phyloP scores from a whole-genome alignment of 306 rosid species.

The Medicago truncatula region DNA sequence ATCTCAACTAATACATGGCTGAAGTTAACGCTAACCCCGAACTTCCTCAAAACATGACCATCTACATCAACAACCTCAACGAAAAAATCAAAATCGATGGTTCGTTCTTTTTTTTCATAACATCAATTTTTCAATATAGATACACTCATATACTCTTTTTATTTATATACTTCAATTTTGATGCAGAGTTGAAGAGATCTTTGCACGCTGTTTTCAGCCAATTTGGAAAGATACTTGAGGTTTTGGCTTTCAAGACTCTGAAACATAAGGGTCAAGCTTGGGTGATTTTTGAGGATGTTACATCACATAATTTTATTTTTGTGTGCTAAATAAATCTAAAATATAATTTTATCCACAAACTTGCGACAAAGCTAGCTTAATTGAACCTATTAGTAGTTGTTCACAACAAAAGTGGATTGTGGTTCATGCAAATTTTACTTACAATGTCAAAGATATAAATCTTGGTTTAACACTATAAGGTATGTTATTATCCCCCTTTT shows the following conservation, averaged over 20 bases:
- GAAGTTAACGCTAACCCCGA: conserved; percentile 65
- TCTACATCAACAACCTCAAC: conserved; percentile 93
- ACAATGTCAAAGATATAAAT: too few species aligned
- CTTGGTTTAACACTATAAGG: too few species aligned
- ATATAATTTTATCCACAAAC: not conserved
- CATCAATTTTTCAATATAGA: conserved; percentile 1
- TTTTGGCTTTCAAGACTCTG: conserved; percentile 83
- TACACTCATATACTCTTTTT: too few species aligned
- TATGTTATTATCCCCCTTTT: too few species aligned
- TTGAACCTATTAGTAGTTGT: not conserved
- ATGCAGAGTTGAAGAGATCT: conserved; percentile 88
- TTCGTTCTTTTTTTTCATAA: conserved; percentile 6
- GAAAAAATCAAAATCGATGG: conserved; percentile 97
- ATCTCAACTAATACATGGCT: conserved; percentile 50
- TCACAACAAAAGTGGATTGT: not conserved
- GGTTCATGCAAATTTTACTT: not conserved
- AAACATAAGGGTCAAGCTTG: conserved; percentile 99
- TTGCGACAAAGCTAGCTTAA: conserved; percentile 11
- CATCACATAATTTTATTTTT: conserved; percentile 9
- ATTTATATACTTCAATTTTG: not conserved
- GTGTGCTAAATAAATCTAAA: conserved; percentile 21
- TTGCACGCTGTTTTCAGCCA: conserved; percentile 89
- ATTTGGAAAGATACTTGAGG: conserved; percentile 95
- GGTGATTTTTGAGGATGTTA: conserved; percentile 88
- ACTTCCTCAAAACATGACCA: conserved; percentile 68